phyloP scores from a whole-genome alignment of 1,139 yeast genomes.

The Neolecta irregularis region DNA sequence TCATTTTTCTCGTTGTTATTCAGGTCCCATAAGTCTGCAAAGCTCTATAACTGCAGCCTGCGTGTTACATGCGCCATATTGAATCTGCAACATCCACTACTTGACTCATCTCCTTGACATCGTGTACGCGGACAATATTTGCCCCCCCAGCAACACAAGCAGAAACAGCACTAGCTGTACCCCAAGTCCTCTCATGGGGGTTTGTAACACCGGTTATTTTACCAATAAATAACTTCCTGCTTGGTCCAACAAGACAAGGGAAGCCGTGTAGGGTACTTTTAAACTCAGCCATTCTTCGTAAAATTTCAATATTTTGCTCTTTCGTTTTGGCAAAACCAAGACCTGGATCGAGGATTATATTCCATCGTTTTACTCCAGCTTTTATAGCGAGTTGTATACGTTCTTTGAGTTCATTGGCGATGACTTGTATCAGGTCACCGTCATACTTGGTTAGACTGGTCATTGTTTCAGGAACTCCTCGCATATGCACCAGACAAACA shows the following conservation, averaged over 20 bases:
- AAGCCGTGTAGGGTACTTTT: constrained; percentile 23
- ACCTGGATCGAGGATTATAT: constrained; percentile 84
- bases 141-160: constrained; percentile 61
- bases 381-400: constrained; percentile 43
- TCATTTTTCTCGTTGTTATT: too few species aligned
- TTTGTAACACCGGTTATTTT: constrained; percentile 33
- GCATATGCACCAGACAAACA: constrained; percentile 65
- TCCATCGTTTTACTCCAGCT: constrained; percentile 73
- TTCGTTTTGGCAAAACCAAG: constrained; percentile 77
- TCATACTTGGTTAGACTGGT: constrained; percentile 40
- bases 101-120: constrained; percentile 51
- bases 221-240: constrained; percentile 78
- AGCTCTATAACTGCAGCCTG: too few species aligned
- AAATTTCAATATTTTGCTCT: constrained; percentile 49
- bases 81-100: constrained; percentile 64
- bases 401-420: constrained; percentile 48
- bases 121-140: constrained; percentile 82
- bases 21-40: too few species aligned
- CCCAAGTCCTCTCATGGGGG: constrained; percentile 50
- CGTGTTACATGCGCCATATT: constrained; percentile 32
- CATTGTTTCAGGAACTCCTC: constrained; percentile 77
- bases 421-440: constrained; percentile 26
- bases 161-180: constrained; percentile 63
- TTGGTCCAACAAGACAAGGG: constrained; percentile 70
- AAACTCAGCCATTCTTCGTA: constrained; percentile 35